Percentiles rank a stretch among this genome's conserved stretches.
Conservation (phyloP, 768 basidiomycete genomes). For the Boletus reticuloceps region DNA sequence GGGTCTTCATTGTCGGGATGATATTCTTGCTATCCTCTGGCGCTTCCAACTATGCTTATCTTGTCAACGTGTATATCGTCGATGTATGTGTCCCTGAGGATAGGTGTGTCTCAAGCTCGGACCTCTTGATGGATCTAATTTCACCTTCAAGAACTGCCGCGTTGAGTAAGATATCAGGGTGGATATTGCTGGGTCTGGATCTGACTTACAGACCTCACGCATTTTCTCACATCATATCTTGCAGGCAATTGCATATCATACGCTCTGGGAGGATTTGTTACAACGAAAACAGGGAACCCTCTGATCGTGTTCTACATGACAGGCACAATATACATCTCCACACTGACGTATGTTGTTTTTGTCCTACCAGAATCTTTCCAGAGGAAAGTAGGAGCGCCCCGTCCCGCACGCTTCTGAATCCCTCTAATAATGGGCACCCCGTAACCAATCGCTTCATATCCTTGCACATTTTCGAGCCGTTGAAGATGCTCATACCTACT, state of each 20-base stretch:
- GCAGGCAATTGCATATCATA: slow-evolving; percentile 27
- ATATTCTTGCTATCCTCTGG: slow-evolving; percentile 12
- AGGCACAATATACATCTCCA: slow-evolving; percentile 4
- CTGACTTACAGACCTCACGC: not conserved
- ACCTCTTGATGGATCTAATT: slow-evolving; percentile 4
- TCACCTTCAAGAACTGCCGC: slow-evolving; percentile 19
- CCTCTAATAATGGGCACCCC: not conserved
- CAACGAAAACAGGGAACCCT: slow-evolving; percentile 22
- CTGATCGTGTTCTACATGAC: slow-evolving; percentile 23
- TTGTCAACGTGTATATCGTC: slow-evolving; percentile 27
- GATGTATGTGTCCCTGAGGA: slow-evolving; percentile 25
- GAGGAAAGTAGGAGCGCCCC: slow-evolving; percentile 19
- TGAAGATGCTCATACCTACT: slow-evolving; percentile 23
- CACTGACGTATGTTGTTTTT: slow-evolving; percentile 17
- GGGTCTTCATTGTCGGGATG: slow-evolving; percentile 17
- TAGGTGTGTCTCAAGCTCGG: slow-evolving; percentile 11
- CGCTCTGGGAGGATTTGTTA: slow-evolving; percentile 29
- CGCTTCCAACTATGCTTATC: slow-evolving; percentile 6
- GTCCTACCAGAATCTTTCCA: slow-evolving; percentile 32
- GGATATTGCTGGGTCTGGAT: slow-evolving; percentile 25
- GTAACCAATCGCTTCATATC: not conserved
- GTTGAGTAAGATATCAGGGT: slow-evolving; percentile 28
- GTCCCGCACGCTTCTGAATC: slow-evolving; percentile 1
- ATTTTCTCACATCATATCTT: not conserved
- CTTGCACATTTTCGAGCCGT: slow-evolving; percentile 19